A percentile compares a stretch with the other conserved stretches of the same genome.
Conservation (phyloP, 2,329 filamentous ascomycete genomes). For the Colletotrichum cuscutae region DNA sequence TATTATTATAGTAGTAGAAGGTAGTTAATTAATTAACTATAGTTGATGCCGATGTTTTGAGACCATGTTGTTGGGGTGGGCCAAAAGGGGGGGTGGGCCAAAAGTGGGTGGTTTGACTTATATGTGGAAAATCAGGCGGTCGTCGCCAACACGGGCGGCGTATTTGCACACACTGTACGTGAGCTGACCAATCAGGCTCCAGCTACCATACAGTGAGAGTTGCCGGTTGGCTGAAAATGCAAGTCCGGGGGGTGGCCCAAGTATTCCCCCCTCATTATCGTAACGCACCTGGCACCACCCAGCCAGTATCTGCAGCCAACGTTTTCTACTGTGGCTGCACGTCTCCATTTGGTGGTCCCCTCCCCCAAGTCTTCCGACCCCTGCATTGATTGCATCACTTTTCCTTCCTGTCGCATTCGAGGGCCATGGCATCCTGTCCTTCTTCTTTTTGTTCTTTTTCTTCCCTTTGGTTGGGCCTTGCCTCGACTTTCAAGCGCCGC, state of each 20-base stretch:
- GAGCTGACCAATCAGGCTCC: not conserved
- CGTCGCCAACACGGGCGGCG: not conserved
- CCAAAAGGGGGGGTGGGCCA: too few relatives aligned
- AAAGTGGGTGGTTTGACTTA: too few relatives aligned
- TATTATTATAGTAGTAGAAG: too few relatives aligned
- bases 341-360: not conserved
- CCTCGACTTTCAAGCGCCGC: not conserved
- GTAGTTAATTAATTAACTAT: too few relatives aligned
- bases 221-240: not conserved
- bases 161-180: conserved; percentile 9
- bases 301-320: conserved; percentile 16
- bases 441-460: not conserved
- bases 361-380: conserved; percentile 15
- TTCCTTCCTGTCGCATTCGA: conserved; percentile 24
- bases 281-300: not conserved
- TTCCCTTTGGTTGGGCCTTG: not conserved
- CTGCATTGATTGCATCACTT: conserved; percentile 38
- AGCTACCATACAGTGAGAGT: not conserved
- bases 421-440: not conserved
- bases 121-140: not conserved
- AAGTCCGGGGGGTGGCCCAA: not conserved
- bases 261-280: not conserved
- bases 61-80: too few relatives aligned
- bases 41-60: too few relatives aligned
- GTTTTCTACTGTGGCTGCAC: conserved; percentile 21